Evolutionary conservation across 2,329 filamentous ascomycete species (phyloP), one percentile per base, ranked within the genome.

Genomic region (Colletotrichum tofieldiae): DNA sequence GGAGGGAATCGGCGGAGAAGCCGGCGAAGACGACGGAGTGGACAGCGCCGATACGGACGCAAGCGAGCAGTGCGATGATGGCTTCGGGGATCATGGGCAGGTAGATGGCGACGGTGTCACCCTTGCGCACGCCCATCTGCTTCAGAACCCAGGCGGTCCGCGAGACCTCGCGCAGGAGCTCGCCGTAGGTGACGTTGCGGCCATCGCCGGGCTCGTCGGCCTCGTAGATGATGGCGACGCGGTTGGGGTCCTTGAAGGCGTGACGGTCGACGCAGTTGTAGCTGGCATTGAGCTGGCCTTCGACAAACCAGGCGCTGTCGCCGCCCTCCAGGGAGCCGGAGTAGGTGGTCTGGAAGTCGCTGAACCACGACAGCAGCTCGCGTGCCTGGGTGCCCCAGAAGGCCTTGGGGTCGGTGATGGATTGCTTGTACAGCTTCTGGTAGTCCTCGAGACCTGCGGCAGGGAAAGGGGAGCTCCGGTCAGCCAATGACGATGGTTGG

Each of bases 11-110:
- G 70, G 96, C 93, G 39, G 95, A 98, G 89, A 99, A 99, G 72
- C 96, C 96, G 67, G 96, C 96, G 80, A 99, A 99, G 75, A 99
- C 93, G 67, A 99, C 96, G 0, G 96, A 98, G 89, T 99, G 96
- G 29, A 99, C 90, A 51, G 96, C 96, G 74, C 96, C 96, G 77
- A 99, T 97, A 80, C 96, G 94, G 47, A 92, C 86, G 83, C 95
- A 97, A 73, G 96, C 96, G 68, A 99, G 88, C 83, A 99, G 94
- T 65, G 96, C 93, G 78, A 99, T 88, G 71, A 99, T 79, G 8
- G 96, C 96, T 84, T 99, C 96, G 67, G 96, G 96, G 83, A 99
- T 98, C 96, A 99, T 99, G 82, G 96, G 96, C 75, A 99, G 86
- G 87, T 99, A 99, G 76, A 99, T 93, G 75, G 95, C 96, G 69